phyloP scores from a whole-genome alignment of 495 filamentous ascomycete genomes.

The Bathelium albidoporum region DNA sequence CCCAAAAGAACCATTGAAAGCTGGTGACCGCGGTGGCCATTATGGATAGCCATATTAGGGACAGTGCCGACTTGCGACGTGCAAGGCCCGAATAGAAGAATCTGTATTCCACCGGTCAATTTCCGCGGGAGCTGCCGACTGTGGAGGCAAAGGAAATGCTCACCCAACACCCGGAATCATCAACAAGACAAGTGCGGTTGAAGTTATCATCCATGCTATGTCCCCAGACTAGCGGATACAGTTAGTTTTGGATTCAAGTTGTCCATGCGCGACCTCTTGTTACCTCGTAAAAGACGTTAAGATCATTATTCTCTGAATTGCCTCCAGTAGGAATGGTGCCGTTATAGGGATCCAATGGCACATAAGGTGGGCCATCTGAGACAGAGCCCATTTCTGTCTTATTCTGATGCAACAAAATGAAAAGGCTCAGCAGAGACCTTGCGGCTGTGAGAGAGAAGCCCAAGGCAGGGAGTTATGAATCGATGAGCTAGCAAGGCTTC shows the following conservation, averaged over 20 bases:
- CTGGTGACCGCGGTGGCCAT: slow-evolving; percentile 85
- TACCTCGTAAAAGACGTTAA: slow-evolving; percentile 78
- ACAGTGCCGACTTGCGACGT: slow-evolving; percentile 89
- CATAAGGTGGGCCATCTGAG: slow-evolving; percentile 10
- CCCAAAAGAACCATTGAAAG: slow-evolving; percentile 99
- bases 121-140: background rate
- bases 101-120: slow-evolving; percentile 25
- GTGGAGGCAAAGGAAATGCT: slow-evolving; percentile 12
- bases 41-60: slow-evolving; percentile 91
- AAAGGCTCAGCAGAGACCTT: background rate
- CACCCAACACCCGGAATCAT: slow-evolving; percentile 97
- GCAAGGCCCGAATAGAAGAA: slow-evolving; percentile 99
- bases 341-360: slow-evolving; percentile 39
- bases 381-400: background rate
- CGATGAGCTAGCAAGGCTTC: background rate
- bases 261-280: slow-evolving; percentile 17
- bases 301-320: slow-evolving; percentile 59
- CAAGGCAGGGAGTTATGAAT: background rate
- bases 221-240: slow-evolving; percentile 58
- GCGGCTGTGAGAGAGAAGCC: background rate
- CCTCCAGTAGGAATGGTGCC: slow-evolving; percentile 57
- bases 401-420: background rate
- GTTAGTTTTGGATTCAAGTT: slow-evolving; percentile 1
- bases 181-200: slow-evolving; percentile 81
- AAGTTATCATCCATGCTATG: slow-evolving; percentile 82